phyloP scores from a whole-genome alignment of 768 basidiomycete species.

The Erythrobasidium yunnanense region DNA sequence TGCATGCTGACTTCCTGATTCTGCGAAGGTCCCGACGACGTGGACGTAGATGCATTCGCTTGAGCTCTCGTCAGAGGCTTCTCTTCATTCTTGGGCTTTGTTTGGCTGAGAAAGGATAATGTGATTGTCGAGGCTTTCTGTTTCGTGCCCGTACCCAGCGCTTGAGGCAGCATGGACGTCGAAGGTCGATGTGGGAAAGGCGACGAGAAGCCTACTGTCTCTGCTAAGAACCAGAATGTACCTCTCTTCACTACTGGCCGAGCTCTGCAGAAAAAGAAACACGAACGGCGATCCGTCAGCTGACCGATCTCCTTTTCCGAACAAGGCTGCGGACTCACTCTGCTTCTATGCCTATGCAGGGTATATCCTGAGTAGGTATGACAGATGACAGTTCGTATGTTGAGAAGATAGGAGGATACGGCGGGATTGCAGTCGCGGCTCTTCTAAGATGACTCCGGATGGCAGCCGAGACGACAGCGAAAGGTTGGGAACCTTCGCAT shows the following conservation, averaged over 20 bases:
- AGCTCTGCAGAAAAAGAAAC: not conserved
- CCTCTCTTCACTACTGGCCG: constrained; percentile 38
- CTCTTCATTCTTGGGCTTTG: not conserved
- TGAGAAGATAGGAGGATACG: constrained; percentile 33
- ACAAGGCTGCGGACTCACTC: constrained; percentile 18
- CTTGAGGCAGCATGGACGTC: not conserved
- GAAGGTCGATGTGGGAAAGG: constrained; percentile 12
- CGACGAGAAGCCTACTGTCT: constrained; percentile 5
- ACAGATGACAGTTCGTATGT: constrained; percentile 36
- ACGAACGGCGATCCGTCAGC: not conserved
- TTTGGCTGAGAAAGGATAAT: not conserved
- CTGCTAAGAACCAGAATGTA: constrained; percentile 38
- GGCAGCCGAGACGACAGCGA: constrained; percentile 36
- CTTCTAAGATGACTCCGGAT: constrained; percentile 36
- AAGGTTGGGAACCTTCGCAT: constrained; percentile 36
- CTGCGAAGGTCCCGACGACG: not conserved
- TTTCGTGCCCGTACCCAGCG: not conserved
- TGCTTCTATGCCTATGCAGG: constrained; percentile 35
- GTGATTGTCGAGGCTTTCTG: not conserved
- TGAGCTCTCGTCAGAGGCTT: not conserved
- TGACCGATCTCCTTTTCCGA: not conserved
- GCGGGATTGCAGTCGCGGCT: constrained; percentile 15
- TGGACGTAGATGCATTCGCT: not conserved
- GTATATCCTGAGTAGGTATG: constrained; percentile 31
- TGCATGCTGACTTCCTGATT: not conserved